Conservation (phyloP, 2,329 filamentous ascomycete genomes). For the Nigrograna mackinnonii region DNA sequence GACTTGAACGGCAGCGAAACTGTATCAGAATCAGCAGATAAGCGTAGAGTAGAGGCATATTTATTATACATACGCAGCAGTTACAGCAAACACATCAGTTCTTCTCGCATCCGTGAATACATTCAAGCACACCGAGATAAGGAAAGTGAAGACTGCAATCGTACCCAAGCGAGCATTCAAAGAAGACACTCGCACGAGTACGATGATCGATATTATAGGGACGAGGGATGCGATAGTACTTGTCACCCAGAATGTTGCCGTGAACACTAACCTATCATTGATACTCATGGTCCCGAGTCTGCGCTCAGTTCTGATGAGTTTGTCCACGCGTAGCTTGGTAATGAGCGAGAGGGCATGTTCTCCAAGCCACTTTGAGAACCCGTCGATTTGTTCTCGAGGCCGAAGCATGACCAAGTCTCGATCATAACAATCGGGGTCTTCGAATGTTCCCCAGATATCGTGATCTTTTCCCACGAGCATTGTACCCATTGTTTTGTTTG, state of each 20-base stretch:
- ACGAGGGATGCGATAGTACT: slow-evolving; percentile 22
- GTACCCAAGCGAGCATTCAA: slow-evolving; percentile 12
- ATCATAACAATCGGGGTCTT: not conserved
- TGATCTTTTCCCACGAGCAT: not conserved
- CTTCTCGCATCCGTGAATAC: slow-evolving; percentile 23
- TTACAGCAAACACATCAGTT: slow-evolving; percentile 26
- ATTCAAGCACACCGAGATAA: slow-evolving; percentile 21
- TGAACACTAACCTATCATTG: slow-evolving; percentile 14
- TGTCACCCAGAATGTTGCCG: slow-evolving; percentile 19
- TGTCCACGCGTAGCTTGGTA: too few relatives aligned
- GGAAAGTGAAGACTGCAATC: slow-evolving; percentile 25
- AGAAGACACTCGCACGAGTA: slow-evolving; percentile 13
- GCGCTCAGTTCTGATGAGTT: too few relatives aligned
- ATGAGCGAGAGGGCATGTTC: too few relatives aligned
- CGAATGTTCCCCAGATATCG: not conserved
- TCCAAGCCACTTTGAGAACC: slow-evolving; percentile 22
- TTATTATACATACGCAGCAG: slow-evolving; percentile 22
- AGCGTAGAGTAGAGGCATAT: too few relatives aligned
- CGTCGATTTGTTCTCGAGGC: slow-evolving; percentile 15
- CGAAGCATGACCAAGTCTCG: slow-evolving; percentile 5
- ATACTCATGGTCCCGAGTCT: slow-evolving; percentile 1
- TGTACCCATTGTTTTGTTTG: not conserved
- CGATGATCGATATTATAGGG: slow-evolving; percentile 21
- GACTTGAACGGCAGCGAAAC: not conserved
- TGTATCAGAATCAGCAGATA: too few relatives aligned